phyloP scores from a whole-genome alignment of 2,329 filamentous ascomycete species.

The Xylaria polymorpha region DNA sequence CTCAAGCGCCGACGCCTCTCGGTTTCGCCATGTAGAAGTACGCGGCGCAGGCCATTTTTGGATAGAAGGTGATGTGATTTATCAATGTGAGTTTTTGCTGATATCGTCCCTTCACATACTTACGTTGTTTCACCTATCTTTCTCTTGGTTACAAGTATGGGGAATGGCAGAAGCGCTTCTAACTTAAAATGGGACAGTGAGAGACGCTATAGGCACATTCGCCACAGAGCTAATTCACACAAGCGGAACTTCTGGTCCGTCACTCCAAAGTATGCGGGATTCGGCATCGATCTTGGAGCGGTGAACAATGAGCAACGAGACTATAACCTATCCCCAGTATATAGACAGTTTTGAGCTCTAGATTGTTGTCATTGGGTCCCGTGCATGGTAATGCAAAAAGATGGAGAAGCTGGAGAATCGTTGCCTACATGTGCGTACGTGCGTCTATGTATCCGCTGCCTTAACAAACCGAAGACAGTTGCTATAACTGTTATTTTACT shows the following conservation, averaged over 20 bases:
- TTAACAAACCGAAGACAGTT: background rate
- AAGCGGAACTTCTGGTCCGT: background rate
- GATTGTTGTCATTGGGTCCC: too few species aligned
- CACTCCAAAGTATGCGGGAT: background rate
- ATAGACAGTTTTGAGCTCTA: background rate
- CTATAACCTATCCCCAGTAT: background rate
- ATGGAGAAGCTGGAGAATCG: too few species aligned
- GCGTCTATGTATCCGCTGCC: background rate
- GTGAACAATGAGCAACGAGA: background rate
- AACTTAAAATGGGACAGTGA: constrained; percentile 25
- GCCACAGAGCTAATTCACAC: constrained; percentile 15
- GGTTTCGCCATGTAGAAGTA: constrained; percentile 62
- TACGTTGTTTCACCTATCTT: background rate
- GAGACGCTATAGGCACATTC: constrained; percentile 32
- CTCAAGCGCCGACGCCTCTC: constrained; percentile 54
- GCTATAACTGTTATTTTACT: background rate
- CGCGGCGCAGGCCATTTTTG: constrained; percentile 71
- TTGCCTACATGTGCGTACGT: background rate
- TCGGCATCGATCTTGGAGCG: background rate
- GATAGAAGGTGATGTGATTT: constrained; percentile 64
- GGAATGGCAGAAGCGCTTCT: constrained; percentile 6
- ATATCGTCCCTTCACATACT: constrained; percentile 15
- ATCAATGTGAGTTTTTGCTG: constrained; percentile 49
- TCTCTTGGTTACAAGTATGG: background rate
- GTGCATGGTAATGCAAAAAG: too few species aligned